Percentiles rank a stretch among this genome's conserved stretches.
phyloP scores from a whole-genome alignment of 2,329 filamentous ascomycete genomes.

The Exserohilum rostratum region DNA sequence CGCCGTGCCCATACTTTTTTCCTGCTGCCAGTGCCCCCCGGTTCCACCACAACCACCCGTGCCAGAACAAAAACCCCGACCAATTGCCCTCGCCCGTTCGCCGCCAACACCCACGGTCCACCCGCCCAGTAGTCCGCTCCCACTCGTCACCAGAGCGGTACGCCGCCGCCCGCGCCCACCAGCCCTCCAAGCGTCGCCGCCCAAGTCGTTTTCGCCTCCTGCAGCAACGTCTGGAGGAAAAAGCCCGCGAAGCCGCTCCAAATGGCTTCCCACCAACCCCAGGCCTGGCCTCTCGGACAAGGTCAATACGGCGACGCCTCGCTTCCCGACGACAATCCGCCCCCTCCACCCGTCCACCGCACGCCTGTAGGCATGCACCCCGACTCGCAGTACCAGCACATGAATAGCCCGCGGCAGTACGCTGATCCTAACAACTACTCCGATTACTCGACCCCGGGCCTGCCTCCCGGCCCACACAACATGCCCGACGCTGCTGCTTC shows the following conservation, averaged over 20 bases:
- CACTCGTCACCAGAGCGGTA: slow-evolving; percentile 20
- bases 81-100: not conserved
- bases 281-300: slow-evolving; percentile 30
- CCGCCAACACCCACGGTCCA: slow-evolving; percentile 8
- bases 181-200: slow-evolving; percentile 7
- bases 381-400: slow-evolving; percentile 29
- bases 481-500: slow-evolving; percentile 64
- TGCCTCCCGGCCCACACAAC: slow-evolving; percentile 69
- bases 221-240: slow-evolving; percentile 13
- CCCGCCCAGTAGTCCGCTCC: slow-evolving; percentile 9
- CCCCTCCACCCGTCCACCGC: slow-evolving; percentile 44
- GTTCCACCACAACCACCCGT: not conserved
- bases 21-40: not conserved
- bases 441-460: slow-evolving; percentile 42
- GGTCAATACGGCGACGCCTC: slow-evolving; percentile 25
- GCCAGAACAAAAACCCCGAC: slow-evolving; percentile 5
- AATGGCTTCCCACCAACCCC: slow-evolving; percentile 32
- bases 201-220: slow-evolving; percentile 8
- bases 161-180: slow-evolving; percentile 9
- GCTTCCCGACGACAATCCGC: slow-evolving; percentile 33
- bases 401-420: slow-evolving; percentile 10
- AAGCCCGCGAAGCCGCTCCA: not conserved
- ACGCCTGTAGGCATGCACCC: slow-evolving; percentile 29
- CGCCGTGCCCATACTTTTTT: not conserved
- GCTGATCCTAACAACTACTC: slow-evolving; percentile 42